Conservation (phyloP, 495 filamentous ascomycete genomes). For the Xylaria flabelliformis region DNA sequence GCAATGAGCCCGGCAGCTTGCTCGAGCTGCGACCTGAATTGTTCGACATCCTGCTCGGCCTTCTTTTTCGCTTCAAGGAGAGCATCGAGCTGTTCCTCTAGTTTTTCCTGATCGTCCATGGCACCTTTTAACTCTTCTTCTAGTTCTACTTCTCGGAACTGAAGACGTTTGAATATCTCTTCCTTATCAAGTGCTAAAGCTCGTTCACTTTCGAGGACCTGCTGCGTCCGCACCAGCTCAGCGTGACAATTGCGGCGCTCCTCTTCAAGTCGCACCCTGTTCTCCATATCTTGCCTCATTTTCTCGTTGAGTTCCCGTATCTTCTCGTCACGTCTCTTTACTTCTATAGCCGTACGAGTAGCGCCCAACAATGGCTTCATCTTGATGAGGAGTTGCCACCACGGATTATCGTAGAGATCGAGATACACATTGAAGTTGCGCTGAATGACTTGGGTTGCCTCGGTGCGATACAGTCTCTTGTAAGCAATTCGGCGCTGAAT, state of each 20-base stretch:
- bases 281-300: constrained; percentile 76
- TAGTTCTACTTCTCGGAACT: constrained; percentile 84
- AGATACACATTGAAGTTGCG: constrained; percentile 89
- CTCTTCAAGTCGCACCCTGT: constrained; percentile 85
- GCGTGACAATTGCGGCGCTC: constrained; percentile 85
- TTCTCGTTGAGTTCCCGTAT: constrained; percentile 84
- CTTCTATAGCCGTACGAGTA: constrained; percentile 86
- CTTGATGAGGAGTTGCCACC: constrained; percentile 94
- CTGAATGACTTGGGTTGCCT: constrained; percentile 94
- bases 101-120: constrained; percentile 91
- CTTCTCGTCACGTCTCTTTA: constrained; percentile 92
- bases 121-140: constrained; percentile 90
- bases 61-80: constrained; percentile 88
- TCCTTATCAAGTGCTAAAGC: constrained; percentile 96
- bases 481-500: constrained; percentile 84
- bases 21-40: constrained; percentile 81
- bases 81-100: constrained; percentile 92
- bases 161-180: constrained; percentile 96
- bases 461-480: constrained; percentile 91
- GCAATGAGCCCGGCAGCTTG: constrained; percentile 88
- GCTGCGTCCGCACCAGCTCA: constrained; percentile 87
- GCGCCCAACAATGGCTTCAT: constrained; percentile 96
- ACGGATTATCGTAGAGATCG: constrained; percentile 86
- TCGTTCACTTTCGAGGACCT: constrained; percentile 93
- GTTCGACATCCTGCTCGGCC: constrained; percentile 82